Evolutionary conservation across 805 yeast species (phyloP), one percentile per base, ranked within the genome.

Genomic region (Metschnikowia shivogae): DNA sequence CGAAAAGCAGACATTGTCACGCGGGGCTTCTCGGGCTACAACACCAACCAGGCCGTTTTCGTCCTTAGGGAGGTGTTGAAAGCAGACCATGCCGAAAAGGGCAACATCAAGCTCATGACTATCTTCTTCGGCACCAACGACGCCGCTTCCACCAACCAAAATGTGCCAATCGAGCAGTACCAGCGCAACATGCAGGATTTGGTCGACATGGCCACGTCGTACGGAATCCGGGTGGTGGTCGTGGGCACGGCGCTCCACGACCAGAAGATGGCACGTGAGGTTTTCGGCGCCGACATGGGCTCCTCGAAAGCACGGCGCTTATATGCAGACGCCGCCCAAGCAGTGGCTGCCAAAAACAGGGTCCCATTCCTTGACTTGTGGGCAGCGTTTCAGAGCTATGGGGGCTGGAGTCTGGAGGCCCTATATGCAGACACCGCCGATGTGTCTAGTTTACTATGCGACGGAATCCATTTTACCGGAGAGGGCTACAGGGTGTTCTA

Each of bases 121-220:
- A 65, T 89, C 2, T 89, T 85, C 59, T 80, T 87, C 55, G 97
- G 97, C 4, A 77, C 96, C 11, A 89, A 89, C 58, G 97, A 89
- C 61, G 65, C 70, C 1, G 50, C 59, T 3, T 53, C 48, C 34
- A 51, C 52, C 7, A 47, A 58, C 39, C 74, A 68, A 49, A 64
- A 65, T 19, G 87, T 87, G 9, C 76, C 78, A 1, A 14, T 83
- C 3, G 74, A 62, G 0, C 65, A 73, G 45, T 87, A 65, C 57
- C 46, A 61, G 17, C 63, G 59, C 12, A 89, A 89, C 56, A 65
- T 76, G 49, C 55, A 52, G 24, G 43, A 48, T 9, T 51, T 87
- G 55, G 66, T 80, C 11, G 52, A 65, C 6, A 50, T 70, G 47
- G 70, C 77, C 27, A 50, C 58, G 19, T 59, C 56, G 1, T 61